A percentile compares a stretch with the other conserved stretches of the same genome.
Conservation (phyloP, 169 alveolate genomes). For the Amoebophrya sp. region DNA sequence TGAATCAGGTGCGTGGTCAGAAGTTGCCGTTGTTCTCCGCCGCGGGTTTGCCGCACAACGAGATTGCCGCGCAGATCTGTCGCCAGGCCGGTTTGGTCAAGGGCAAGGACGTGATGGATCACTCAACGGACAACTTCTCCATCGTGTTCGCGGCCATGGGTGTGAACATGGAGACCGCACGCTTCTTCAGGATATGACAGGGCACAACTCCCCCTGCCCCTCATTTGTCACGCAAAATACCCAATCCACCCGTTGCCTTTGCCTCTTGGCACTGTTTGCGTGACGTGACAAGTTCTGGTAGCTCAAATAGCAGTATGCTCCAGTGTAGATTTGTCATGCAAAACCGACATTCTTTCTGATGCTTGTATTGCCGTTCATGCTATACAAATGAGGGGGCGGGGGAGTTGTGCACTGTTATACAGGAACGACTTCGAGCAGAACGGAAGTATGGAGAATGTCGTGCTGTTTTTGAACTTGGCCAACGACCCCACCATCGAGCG, state of each 20-base stretch:
- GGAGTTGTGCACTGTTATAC: too few species aligned
- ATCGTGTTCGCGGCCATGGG: conserved; percentile 99
- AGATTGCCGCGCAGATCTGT: conserved; percentile 99
- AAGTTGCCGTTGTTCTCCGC: conserved; percentile 99
- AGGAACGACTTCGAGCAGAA: conserved; percentile 97
- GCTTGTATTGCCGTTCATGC: too few species aligned
- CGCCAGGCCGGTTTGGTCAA: conserved; percentile 96
- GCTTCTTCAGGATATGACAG: too few species aligned
- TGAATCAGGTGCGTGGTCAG: conserved; percentile 81
- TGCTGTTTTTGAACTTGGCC: conserved; percentile 96
- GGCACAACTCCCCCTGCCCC: too few species aligned
- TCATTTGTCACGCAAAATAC: too few species aligned
- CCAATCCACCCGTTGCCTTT: too few species aligned
- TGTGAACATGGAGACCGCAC: conserved; percentile 98
- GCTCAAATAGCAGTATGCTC: too few species aligned
- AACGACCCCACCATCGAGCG: conserved; percentile 98
- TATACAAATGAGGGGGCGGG: too few species aligned
- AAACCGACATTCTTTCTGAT: too few species aligned
- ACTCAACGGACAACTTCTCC: conserved; percentile 97
- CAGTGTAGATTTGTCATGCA: too few species aligned
- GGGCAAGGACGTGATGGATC: conserved; percentile 95
- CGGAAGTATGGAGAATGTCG: conserved; percentile 99
- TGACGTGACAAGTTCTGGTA: too few species aligned
- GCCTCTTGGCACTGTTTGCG: too few species aligned
- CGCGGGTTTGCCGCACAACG: conserved; percentile 99